Conservation (phyloP, 305 asterid genomes). For the Nicotiana rustica region DNA sequence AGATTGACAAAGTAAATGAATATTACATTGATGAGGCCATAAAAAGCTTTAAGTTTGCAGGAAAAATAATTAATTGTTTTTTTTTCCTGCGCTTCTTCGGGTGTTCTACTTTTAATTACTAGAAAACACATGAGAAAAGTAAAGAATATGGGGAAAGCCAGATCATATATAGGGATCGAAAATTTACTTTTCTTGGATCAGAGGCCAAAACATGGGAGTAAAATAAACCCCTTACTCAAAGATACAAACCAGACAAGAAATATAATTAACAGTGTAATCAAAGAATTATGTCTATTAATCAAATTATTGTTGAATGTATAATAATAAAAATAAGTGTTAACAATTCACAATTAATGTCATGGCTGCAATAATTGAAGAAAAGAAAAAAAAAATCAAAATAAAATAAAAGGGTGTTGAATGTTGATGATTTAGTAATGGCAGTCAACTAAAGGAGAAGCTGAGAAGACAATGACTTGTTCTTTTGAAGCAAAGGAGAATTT, state of each 20-base stretch:
- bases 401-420: slow-evolving; percentile 31
- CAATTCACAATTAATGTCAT: slow-evolving; percentile 37
- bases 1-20: no score
- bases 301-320: slow-evolving; percentile 25
- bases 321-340: slow-evolving; percentile 28
- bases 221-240: slow-evolving; percentile 25
- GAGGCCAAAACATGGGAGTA: background rate
- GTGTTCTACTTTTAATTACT: background rate
- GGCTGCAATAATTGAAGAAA: slow-evolving; percentile 3
- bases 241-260: slow-evolving; percentile 30
- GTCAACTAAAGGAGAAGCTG: slow-evolving; percentile 78
- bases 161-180: slow-evolving; percentile 11
- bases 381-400: background rate
- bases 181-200: slow-evolving; percentile 27
- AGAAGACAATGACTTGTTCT: slow-evolving; percentile 75
- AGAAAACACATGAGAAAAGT: background rate
- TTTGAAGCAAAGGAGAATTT: slow-evolving; percentile 59
- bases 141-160: slow-evolving; percentile 29
- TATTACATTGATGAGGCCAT: no score
- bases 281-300: slow-evolving; percentile 24
- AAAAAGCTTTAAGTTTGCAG: no score
- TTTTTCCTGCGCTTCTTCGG: background rate
- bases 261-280: background rate
- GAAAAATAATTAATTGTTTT: background rate
- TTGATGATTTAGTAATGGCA: slow-evolving; percentile 64